Evolutionary conservation across 2,329 filamentous ascomycete genomes (phyloP), one percentile per base, ranked within the genome.

Genomic region (Apiospora marii): DNA sequence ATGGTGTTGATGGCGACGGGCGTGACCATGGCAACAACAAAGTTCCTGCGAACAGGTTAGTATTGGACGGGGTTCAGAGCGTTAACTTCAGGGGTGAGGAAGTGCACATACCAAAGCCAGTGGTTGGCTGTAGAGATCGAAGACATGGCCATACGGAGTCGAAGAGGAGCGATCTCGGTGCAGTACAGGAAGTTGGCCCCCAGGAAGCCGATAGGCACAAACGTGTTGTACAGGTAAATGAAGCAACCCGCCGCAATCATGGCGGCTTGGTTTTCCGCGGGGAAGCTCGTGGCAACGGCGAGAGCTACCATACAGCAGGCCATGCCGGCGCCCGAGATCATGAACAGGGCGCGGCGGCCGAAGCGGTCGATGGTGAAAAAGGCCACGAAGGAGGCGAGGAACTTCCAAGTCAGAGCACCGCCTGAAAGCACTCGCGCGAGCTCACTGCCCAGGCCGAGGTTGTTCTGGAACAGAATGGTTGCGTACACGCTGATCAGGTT

Each of bases 151-250:
- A 88, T 86, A 27, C 87, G 82, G 41, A 89, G 79, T 14, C 85
- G 81, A 22, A 87, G 81, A 0, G 89, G 88, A 0, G 88, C 87
- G 24, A 90, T 82, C 76, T 91, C 89, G 0, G 88, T 86, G 72
- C 87, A 88, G 80, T 91, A 91, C 27, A 91, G 82, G 81, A 90
- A 91, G 75, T 89, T 90, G 44, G 88, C 85, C 1, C 89, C 89
- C 0, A 90, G 83, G 81, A 89, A 90, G 0, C 88, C 89, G 72
- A 90, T 87, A 0, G 87, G 88, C 64, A 90, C 87, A 80, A 91
- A 90, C 75, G 87, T 88, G 80, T 90, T 88, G 82, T 89, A 91
- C 67, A 89, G 79, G 79, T 88, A 91, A 68, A 91, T 84, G 79
- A 90, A 90, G 74, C 88, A 84, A 0, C 86, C 87, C 0, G 87